Percentiles rank a stretch among this genome's conserved stretches.
phyloP scores from a whole-genome alignment of 148 eudicot genomes.

The Mesembryanthemum crystallinum region DNA sequence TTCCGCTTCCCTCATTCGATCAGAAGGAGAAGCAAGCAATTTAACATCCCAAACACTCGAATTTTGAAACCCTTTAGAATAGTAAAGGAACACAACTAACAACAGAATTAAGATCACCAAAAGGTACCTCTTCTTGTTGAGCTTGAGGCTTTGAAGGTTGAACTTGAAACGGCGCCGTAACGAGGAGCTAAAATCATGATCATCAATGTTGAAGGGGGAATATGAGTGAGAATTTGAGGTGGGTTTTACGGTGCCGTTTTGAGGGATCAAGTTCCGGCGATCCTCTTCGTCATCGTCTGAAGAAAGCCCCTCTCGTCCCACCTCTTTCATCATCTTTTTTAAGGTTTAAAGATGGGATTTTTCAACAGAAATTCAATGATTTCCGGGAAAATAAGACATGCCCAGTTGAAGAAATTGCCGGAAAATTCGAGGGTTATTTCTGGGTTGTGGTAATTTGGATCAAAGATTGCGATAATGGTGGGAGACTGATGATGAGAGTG shows the following conservation, averaged over 20 bases:
- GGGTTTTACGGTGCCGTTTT: conserved; percentile 33
- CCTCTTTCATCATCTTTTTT: conserved; percentile 20
- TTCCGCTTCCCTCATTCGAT: conserved; percentile 70
- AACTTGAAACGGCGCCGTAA: conserved; percentile 26
- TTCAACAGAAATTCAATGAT: not conserved
- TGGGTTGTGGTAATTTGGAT: conserved; percentile 18
- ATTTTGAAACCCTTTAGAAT: conserved; percentile 48
- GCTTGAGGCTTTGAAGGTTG: not conserved
- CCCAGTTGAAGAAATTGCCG: conserved; percentile 14
- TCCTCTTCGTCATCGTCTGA: conserved; percentile 75
- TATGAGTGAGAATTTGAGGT: conserved; percentile 25
- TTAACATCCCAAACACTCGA: conserved; percentile 26
- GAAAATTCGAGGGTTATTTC: conserved; percentile 8
- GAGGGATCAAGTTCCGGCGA: conserved; percentile 41
- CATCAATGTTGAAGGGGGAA: conserved; percentile 53
- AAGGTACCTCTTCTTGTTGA: conserved; percentile 51
- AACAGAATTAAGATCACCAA: conserved; percentile 49
- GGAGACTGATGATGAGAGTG: not conserved
- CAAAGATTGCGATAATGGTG: not conserved
- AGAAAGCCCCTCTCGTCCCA: conserved; percentile 32
- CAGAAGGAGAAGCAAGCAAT: conserved; percentile 23
- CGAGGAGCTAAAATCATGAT: conserved; percentile 22
- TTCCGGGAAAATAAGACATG: not conserved
- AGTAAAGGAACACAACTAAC: conserved; percentile 46
- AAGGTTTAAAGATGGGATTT: not conserved